Evolutionary conservation across 1,284 basidiomycete genomes (phyloP).

Genomic region (Melampsora larici-populina): DNA sequence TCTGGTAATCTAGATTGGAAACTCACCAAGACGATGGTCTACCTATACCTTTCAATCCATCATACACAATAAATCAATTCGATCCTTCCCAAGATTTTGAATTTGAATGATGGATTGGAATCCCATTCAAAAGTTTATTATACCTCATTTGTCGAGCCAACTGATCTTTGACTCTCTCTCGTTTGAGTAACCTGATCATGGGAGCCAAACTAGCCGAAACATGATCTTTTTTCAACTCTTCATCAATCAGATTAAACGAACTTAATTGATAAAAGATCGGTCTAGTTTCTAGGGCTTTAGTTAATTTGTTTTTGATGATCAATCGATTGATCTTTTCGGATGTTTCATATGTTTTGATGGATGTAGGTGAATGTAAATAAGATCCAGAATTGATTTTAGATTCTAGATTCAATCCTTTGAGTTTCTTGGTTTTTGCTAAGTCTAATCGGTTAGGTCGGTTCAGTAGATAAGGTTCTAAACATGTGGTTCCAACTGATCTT

Average conservation of each 20-base stretch:
- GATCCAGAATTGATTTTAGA: slow-evolving; percentile 12
- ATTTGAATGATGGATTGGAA: too few relatives aligned
- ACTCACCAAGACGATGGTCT: too few relatives aligned
- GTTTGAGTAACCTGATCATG: slow-evolving; percentile 20
- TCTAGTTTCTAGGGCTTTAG: too few relatives aligned
- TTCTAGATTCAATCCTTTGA: slow-evolving; percentile 20
- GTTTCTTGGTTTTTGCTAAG: slow-evolving; percentile 1
- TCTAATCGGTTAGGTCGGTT: slow-evolving; percentile 12
- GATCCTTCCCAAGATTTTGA: too few relatives aligned
- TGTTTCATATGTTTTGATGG: slow-evolving; percentile 4
- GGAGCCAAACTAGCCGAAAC: slow-evolving; percentile 11
- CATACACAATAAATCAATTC: too few relatives aligned
- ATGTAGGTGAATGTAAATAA: slow-evolving; percentile 23
- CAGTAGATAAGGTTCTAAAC: slow-evolving; percentile 9
- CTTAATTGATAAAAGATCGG: neutral
- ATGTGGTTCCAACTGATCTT: neutral
- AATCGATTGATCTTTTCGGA: neutral
- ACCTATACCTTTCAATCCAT: too few relatives aligned
- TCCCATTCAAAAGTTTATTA: too few relatives aligned
- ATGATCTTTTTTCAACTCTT: neutral
- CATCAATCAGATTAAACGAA: slow-evolving; percentile 10
- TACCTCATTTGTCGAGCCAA: slow-evolving; percentile 18
- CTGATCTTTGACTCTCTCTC: slow-evolving; percentile 9
- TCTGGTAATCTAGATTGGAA: too few relatives aligned
- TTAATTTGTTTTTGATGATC: too few relatives aligned